Percentiles rank a stretch among this genome's conserved stretches.
phyloP scores from a whole-genome alignment of 352 stramenopile genomes.

The Phytophthora sp. region DNA sequence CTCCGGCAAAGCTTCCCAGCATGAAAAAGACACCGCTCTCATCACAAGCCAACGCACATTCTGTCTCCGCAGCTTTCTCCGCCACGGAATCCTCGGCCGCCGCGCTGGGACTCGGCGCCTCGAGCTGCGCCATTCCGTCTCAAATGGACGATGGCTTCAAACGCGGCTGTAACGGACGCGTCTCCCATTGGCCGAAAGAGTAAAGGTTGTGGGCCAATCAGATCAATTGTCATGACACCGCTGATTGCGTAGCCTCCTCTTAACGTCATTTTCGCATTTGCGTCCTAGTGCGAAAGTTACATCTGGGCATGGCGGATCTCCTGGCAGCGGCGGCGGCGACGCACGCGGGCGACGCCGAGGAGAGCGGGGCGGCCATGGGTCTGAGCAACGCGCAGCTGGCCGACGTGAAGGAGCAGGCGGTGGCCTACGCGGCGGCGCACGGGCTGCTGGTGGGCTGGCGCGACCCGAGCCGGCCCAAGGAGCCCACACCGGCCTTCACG shows the following conservation, averaged over 20 bases:
- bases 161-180: slow-evolving; percentile 4
- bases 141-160: slow-evolving; percentile 11
- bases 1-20: neutral
- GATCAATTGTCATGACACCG: too few relatives aligned
- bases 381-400: slow-evolving; percentile 46
- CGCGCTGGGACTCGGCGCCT: neutral
- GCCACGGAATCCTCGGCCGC: neutral
- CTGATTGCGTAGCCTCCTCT: neutral
- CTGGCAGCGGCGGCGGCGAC: slow-evolving; percentile 42
- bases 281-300: neutral
- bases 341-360: slow-evolving; percentile 9
- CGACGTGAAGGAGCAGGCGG: slow-evolving; percentile 71
- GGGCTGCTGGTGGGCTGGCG: slow-evolving; percentile 75
- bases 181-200: too few relatives aligned
- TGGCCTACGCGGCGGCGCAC: slow-evolving; percentile 75
- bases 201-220: slow-evolving; percentile 13
- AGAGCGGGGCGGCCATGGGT: slow-evolving; percentile 48
- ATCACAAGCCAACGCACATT: slow-evolving; percentile 24
- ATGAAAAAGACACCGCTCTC: neutral
- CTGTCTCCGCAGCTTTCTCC: neutral
- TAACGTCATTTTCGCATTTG: slow-evolving; percentile 3
- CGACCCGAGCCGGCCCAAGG: slow-evolving; percentile 26
- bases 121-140: slow-evolving; percentile 4
- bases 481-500: slow-evolving; percentile 57
- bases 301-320: slow-evolving; percentile 48